Conservation (phyloP, 352 stramenopile species). For the Globisporangium rhizosaccharum region DNA sequence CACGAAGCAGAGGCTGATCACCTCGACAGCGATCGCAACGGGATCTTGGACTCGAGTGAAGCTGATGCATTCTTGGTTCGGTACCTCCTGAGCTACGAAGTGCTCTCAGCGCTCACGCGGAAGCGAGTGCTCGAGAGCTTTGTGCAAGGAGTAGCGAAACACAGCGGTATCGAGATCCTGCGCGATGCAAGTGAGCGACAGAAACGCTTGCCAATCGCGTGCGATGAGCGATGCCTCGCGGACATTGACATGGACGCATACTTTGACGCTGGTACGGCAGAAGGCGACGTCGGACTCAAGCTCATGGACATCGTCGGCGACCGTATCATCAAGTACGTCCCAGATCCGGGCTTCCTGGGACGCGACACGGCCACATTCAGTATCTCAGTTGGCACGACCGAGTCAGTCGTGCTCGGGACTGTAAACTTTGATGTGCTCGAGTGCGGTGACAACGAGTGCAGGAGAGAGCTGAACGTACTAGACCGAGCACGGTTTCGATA, state of each 20-base stretch:
- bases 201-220: slow-evolving; percentile 48
- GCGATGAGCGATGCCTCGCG: slow-evolving; percentile 38
- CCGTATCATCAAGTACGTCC: slow-evolving; percentile 54
- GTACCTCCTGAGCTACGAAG: slow-evolving; percentile 44
- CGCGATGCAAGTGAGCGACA: slow-evolving; percentile 45
- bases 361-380: slow-evolving; percentile 56
- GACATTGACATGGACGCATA: slow-evolving; percentile 50
- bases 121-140: slow-evolving; percentile 46
- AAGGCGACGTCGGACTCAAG: slow-evolving; percentile 43
- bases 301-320: slow-evolving; percentile 34
- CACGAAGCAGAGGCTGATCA: slow-evolving; percentile 56
- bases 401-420: slow-evolving; percentile 40
- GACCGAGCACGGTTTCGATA: background rate
- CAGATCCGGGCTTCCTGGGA: slow-evolving; percentile 39
- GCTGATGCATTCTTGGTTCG: slow-evolving; percentile 41
- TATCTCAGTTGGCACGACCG: slow-evolving; percentile 35
- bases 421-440: slow-evolving; percentile 49
- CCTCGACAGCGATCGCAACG: slow-evolving; percentile 55
- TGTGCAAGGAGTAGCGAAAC: slow-evolving; percentile 34
- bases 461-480: slow-evolving; percentile 5
- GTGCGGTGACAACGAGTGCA: slow-evolving; percentile 43
- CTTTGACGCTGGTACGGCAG: slow-evolving; percentile 33
- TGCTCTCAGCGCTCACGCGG: slow-evolving; percentile 28
- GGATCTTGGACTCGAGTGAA: slow-evolving; percentile 49
- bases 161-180: slow-evolving; percentile 43